Base-by-base conservation (phyloP, 2,329 filamentous ascomycete species). In the Sphaceloma murrayae region DNA sequence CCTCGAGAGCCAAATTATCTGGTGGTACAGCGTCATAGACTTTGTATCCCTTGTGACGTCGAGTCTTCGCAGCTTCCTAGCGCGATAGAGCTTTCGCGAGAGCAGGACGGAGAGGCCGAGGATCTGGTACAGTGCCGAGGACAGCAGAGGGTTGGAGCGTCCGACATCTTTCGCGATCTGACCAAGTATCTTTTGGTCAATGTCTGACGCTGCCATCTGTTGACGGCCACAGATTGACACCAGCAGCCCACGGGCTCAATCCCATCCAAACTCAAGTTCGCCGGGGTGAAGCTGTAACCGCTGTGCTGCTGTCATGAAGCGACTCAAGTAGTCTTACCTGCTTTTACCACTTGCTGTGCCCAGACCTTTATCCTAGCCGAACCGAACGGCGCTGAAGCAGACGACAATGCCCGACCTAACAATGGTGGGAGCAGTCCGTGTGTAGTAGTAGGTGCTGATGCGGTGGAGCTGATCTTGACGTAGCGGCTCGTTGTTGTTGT, bases 131-230 rank as follows among this genome's bases (percentile, higher is more conserved):
- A 98, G 75, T 61, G 85, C 87, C 14, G 75, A 75, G 5, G 84
- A 84, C 34, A 96, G 75, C 13, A 88, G 72, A 3, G 84, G 80
- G 58, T 89, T 91, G 54, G 85, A 80, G 48, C 75, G 68, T 58
- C 81, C 79, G 54, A 86, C 87, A 49, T 79, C 74, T 64, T 80
- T 83, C 61, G 91, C 89, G 60, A 94, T 80, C 59, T 79, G 81
- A 66, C 86, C 87, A 57, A 98, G 74, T 66, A 93, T 94, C 68
- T 96, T 98, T 68, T 94, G 88, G 64, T 98, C 91, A 50, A 96
- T 86, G 67, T 94, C 86, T 49, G 87, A 91, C 60, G 88, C 91
- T 67, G 91, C 91, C 91, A 96, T 98, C 62, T 39, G 36, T 14
- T 9, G 24, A 19, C 36, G 6, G 24, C 7, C n/a, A n/a, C n/a